A percentile compares a stretch with the other conserved stretches of the same genome.
phyloP scores from a whole-genome alignment of 805 yeast genomes.

The Kuraishia floccosa region DNA sequence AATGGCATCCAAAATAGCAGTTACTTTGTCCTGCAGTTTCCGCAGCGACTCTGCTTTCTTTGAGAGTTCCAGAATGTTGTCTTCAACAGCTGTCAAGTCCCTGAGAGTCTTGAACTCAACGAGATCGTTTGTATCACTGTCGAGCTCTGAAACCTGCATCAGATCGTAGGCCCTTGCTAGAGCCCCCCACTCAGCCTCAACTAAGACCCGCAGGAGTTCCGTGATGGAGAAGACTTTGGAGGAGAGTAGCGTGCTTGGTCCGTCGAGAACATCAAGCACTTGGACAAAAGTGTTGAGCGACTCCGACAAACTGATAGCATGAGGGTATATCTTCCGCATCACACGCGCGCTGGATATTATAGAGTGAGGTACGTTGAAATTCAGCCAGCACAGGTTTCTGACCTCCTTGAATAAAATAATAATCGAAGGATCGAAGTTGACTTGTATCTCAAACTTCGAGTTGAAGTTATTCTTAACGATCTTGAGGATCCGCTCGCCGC shows the following conservation, averaged over 20 bases:
- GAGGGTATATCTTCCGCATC: slow-evolving; percentile 42
- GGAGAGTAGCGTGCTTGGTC: neutral
- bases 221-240: slow-evolving; percentile 16
- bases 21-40: slow-evolving; percentile 15
- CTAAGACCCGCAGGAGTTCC: slow-evolving; percentile 19
- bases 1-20: slow-evolving; percentile 7
- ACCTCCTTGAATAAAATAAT: slow-evolving; percentile 41
- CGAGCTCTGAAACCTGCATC: slow-evolving; percentile 13
- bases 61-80: slow-evolving; percentile 16
- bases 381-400: slow-evolving; percentile 33
- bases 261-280: slow-evolving; percentile 11
- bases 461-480: neutral
- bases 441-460: slow-evolving; percentile 15
- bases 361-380: slow-evolving; percentile 45
- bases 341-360: slow-evolving; percentile 34
- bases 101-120: slow-evolving; percentile 18
- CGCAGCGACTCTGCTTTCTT: slow-evolving; percentile 17
- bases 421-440: slow-evolving; percentile 40
- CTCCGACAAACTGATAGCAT: slow-evolving; percentile 42
- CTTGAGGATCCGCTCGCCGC: neutral
- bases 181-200: slow-evolving; percentile 39
- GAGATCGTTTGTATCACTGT: too few species aligned
- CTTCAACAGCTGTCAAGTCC: slow-evolving; percentile 19
- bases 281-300: slow-evolving; percentile 33
- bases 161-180: slow-evolving; percentile 38